Base-by-base conservation (phyloP, 345 rosid genomes). In the Jatropha curcas region DNA sequence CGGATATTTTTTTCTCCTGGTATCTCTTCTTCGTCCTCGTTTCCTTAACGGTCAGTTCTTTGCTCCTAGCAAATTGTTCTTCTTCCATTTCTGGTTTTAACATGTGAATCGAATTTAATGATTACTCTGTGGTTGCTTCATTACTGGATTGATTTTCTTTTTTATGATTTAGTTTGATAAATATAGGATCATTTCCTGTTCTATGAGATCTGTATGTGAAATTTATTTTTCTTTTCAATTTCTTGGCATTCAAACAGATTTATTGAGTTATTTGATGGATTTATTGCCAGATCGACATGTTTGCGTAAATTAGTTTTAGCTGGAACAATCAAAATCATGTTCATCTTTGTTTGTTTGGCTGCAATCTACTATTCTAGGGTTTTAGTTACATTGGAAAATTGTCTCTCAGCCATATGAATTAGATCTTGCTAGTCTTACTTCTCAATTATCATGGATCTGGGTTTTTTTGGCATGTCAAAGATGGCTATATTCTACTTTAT, bases 181-280 rank as follows among this genome's bases (percentile, higher is more conserved):
- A 7, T 24, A 31, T 20, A 6, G 17, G 14, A 25, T 41, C 5
- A 4, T 35, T 68, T 37, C 37, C 17, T 28, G 3, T 19, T n/a
- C 19, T 31, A 6, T 2, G 46, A 56, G 71, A 73, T 78, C 75
- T 71, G 71, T 28, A 5, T 46, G 25, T 57, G 60, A 17, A 67
- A 31, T 50, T 28, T 31, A 27, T 17, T 9, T 46, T 30, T 31
- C 9, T 1, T 59, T 65, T 79, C 13, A 28, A 16, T 33, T 58
- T 31, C 52, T 59, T 35, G 62, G 67, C 19, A 34, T 1, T 68
- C 67, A 37, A 73, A 30, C 30, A 31, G 56, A 51, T 25, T 17
- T 51, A 2, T 50, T 69, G 22, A 70, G 14, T 17, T 37, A 20
- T 31, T 51, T 55, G 52, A 12, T 14, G 37, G 58, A 3, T 31